A percentile compares a stretch with the other conserved stretches of the same genome.
Evolutionary conservation across 352 stramenopile species (phyloP).

Genomic region (Thalassiosira pacifica): DNA sequence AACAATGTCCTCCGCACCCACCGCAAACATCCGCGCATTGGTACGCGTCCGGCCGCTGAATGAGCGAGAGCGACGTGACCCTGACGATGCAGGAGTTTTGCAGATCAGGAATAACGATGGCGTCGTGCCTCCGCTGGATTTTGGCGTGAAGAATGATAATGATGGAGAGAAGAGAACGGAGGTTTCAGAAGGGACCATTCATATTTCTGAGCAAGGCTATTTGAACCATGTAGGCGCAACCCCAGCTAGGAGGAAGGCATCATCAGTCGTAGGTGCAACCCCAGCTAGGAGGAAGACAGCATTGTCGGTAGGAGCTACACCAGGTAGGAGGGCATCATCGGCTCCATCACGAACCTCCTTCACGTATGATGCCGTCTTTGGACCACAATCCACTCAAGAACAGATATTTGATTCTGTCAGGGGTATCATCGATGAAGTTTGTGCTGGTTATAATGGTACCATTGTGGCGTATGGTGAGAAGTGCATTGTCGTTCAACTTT

Average conservation of each 20-base stretch:
- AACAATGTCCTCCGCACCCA: slow-evolving; percentile 32
- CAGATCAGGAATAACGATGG: slow-evolving; percentile 41
- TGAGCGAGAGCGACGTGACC: slow-evolving; percentile 36
- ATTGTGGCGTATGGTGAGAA: slow-evolving; percentile 63
- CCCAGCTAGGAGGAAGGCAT: too few relatives aligned
- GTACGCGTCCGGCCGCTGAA: slow-evolving; percentile 66
- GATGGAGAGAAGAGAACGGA: too few relatives aligned
- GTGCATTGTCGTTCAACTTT: too few relatives aligned
- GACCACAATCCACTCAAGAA: slow-evolving; percentile 40
- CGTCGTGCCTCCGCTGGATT: slow-evolving; percentile 41
- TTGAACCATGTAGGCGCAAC: too few relatives aligned
- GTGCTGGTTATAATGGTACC: slow-evolving; percentile 67
- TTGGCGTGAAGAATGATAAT: slow-evolving; percentile 24
- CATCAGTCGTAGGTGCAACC: too few relatives aligned
- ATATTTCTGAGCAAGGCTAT: too few relatives aligned
- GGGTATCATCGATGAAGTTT: slow-evolving; percentile 62
- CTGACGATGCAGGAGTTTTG: slow-evolving; percentile 23
- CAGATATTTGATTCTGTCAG: slow-evolving; percentile 63
- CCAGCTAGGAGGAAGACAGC: too few relatives aligned
- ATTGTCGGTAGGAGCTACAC: slow-evolving; percentile 37
- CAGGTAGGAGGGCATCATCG: slow-evolving; percentile 4
- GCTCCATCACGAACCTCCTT: slow-evolving; percentile 29
- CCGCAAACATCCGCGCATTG: slow-evolving; percentile 66
- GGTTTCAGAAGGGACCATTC: too few relatives aligned
- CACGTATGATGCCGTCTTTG: slow-evolving; percentile 68